A percentile compares a stretch with the other conserved stretches of the same genome.
phyloP scores from a whole-genome alignment of 495 filamentous ascomycete genomes.

The Aspergillus sclerotioniger region DNA sequence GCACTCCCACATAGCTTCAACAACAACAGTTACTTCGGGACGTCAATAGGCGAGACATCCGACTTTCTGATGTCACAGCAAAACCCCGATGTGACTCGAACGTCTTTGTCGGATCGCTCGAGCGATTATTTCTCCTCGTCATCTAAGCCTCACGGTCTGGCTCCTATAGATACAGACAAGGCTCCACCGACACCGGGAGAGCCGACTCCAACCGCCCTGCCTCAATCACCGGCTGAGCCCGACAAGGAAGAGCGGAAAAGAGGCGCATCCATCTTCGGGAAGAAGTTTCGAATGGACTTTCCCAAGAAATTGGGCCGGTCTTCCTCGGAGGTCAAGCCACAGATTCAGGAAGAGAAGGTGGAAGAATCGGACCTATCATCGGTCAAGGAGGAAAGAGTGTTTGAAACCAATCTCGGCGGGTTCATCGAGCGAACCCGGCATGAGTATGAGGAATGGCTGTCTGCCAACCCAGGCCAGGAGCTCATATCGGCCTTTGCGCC shows the following conservation, averaged over 20 bases:
- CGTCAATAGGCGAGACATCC: conserved; percentile 29
- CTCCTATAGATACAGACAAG: conserved; percentile 32
- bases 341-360: conserved; percentile 71
- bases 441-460: conserved; percentile 71
- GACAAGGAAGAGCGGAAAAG: conserved; percentile 74
- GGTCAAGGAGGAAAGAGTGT: conserved; percentile 67
- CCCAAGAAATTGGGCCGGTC: conserved; percentile 79
- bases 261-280: conserved; percentile 68
- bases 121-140: conserved; percentile 71
- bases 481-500: conserved; percentile 70
- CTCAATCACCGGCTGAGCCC: conserved; percentile 61
- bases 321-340: conserved; percentile 76
- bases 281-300: conserved; percentile 85
- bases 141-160: conserved; percentile 20
- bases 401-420: conserved; percentile 80
- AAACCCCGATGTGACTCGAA: conserved; percentile 42
- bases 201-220: conserved; percentile 43
- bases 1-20: conserved; percentile 22
- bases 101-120: conserved; percentile 48
- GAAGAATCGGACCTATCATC: conserved; percentile 72
- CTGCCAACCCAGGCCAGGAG: conserved; percentile 50
- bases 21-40: conserved; percentile 32
- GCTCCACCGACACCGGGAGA: conserved; percentile 44
- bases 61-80: conserved; percentile 27
- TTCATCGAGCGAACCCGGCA: conserved; percentile 74